A percentile compares a stretch with the other conserved stretches of the same genome.
phyloP scores from a whole-genome alignment of 495 filamentous ascomycete species.

The Parachaetomium inaequale region DNA sequence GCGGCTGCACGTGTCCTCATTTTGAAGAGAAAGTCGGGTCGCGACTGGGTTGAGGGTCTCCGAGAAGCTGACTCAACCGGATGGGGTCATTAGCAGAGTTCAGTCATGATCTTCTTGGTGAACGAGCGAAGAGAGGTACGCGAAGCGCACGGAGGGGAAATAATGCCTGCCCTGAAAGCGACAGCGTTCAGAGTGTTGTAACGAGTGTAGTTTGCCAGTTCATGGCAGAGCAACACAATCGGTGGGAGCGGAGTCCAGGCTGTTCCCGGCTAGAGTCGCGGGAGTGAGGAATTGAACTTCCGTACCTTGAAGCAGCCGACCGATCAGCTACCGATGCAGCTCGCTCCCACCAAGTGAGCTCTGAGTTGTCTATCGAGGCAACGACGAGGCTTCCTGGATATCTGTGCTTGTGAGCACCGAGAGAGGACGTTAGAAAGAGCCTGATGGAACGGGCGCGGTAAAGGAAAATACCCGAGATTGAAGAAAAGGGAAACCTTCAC shows the following conservation, averaged over 20 bases:
- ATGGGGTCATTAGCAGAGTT: neutral
- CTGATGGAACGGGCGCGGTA: no score
- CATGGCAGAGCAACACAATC: neutral
- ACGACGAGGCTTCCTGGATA: no score
- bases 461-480: no score
- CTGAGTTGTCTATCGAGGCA: no score
- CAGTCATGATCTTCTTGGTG: neutral
- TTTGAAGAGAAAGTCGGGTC: neutral
- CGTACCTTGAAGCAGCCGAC: no score
- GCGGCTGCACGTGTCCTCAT: constrained; percentile 20
- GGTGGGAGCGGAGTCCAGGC: neutral
- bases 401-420: no score
- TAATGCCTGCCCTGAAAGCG: neutral
- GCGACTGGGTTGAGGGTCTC: neutral
- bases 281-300: no score
- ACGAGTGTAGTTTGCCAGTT: neutral
- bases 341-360: no score
- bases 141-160: neutral
- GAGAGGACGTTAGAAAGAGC: no score
- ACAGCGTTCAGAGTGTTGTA: neutral
- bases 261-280: neutral
- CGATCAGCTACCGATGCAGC: no score
- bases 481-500: no score
- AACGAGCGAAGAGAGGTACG: neutral
- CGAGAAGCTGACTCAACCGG: neutral